Conservation (phyloP, 495 filamentous ascomycete species). For the Articulospora tetracladia region DNA sequence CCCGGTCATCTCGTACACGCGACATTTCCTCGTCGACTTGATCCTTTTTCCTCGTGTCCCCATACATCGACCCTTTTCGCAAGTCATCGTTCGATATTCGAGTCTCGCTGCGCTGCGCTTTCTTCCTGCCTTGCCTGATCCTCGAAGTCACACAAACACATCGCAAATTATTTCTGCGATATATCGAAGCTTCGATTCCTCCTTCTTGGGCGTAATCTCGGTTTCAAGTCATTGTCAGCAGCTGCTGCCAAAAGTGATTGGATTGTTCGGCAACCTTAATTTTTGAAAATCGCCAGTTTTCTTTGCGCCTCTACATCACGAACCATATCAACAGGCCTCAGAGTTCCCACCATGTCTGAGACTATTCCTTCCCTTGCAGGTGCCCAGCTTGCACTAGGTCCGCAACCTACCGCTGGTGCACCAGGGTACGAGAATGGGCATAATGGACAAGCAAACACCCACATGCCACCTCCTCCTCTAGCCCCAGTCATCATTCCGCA, state of each 20-base stretch:
- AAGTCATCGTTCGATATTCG: conserved; percentile 2
- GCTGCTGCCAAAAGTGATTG: conserved; percentile 5
- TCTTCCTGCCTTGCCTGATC: conserved; percentile 16
- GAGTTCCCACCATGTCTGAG: conserved; percentile 59
- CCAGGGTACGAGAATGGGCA: conserved; percentile 65
- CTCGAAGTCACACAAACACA: conserved; percentile 20
- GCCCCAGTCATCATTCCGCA: conserved; percentile 89
- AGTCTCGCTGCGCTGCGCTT: conserved; percentile 18
- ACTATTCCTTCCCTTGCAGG: conserved; percentile 50
- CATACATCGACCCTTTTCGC: conserved; percentile 21
- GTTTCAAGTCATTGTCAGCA: conserved; percentile 4
- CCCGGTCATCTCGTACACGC: conserved; percentile 18
- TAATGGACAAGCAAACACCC: conserved; percentile 59
- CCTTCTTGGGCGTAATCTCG: conserved; percentile 19
- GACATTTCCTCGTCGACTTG: conserved; percentile 19
- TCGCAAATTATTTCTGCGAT: conserved; percentile 14
- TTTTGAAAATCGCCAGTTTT: conserved; percentile 4
- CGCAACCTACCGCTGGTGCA: conserved; percentile 62
- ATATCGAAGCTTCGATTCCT: conserved; percentile 12
- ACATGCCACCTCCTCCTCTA: conserved; percentile 92
- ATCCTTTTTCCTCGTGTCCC: conserved; percentile 6
- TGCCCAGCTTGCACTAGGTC: conserved; percentile 60
- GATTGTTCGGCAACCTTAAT: conserved; percentile 12
- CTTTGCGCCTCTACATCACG: conserved; percentile 4
- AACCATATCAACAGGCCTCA: conserved; percentile 11